Conservation (phyloP, 169 alveolate species). For the Plasmodium sp. region DNA sequence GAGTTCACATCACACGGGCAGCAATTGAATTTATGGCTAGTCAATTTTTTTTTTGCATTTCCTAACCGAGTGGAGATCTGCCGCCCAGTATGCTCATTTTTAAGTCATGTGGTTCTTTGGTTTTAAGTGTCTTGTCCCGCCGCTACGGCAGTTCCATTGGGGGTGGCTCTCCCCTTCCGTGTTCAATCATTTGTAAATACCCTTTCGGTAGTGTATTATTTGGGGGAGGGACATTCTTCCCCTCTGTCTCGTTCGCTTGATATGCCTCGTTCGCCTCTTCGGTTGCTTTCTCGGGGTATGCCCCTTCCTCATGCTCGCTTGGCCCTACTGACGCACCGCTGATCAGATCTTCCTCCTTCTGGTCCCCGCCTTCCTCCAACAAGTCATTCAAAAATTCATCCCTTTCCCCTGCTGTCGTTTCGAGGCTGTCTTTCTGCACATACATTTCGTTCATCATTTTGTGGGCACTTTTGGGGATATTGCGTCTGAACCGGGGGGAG, state of each 20-base stretch:
- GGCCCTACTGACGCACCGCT: not conserved
- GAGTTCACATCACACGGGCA: not conserved
- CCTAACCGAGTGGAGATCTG: not conserved
- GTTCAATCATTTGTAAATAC: not conserved
- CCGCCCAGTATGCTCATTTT: not conserved
- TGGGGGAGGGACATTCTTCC: not conserved
- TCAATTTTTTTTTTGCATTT: not conserved
- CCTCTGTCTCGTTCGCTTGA: not conserved
- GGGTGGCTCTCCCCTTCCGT: not conserved
- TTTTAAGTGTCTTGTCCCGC: not conserved
- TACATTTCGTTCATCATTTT: constrained; percentile 76
- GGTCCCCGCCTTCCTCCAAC: not conserved
- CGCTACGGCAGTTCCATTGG: not conserved
- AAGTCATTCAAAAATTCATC: not conserved
- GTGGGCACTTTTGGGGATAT: constrained; percentile 44
- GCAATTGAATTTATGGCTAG: not conserved
- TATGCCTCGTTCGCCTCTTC: not conserved
- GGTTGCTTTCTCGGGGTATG: not conserved
- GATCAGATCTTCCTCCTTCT: not conserved
- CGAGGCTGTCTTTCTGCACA: constrained; percentile 7
- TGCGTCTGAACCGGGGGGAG: constrained; percentile 64
- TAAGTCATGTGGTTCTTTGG: not conserved
- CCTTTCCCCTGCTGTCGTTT: not conserved
- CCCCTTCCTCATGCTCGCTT: not conserved
- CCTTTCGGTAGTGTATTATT: not conserved